Conservation (phyloP, 2,329 filamentous ascomycete genomes). For the Dactylellina cionopaga region DNA sequence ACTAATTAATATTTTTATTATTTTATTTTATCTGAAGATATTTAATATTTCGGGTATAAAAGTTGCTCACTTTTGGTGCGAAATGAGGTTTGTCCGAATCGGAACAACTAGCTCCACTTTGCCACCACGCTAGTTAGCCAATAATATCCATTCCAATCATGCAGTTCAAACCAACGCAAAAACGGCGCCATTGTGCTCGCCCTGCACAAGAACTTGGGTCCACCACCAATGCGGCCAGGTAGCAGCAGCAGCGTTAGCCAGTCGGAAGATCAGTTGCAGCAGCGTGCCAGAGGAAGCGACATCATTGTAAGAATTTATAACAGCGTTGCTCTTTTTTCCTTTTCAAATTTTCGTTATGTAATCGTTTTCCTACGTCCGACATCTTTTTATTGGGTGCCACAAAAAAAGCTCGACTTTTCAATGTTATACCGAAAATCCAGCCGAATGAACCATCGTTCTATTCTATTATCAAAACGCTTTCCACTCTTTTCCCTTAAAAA, state of each 20-base stretch:
- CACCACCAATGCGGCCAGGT: conserved; percentile 2
- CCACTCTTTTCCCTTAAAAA: no score
- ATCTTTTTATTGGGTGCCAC: no score
- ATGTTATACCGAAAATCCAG: no score
- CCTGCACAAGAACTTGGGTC: conserved; percentile 42
- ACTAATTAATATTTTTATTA: no score
- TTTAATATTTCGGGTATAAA: no score
- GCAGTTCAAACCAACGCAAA: conserved; percentile 48
- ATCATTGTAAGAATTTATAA: conserved; percentile 45
- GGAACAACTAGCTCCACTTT: conserved; percentile 21
- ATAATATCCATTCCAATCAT: conserved; percentile 11
- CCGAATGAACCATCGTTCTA: no score
- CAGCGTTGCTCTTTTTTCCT: conserved; percentile 14
- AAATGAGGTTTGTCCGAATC: no score
- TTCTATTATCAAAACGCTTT: no score
- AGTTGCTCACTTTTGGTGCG: no score
- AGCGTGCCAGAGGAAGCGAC: conserved; percentile 36
- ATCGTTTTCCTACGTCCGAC: no score
- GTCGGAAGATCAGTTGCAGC: conserved; percentile 37
- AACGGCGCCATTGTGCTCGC: conserved; percentile 46
- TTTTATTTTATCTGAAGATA: no score
- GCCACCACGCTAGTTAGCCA: conserved; percentile 30
- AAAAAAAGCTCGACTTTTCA: no score
- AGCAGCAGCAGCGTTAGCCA: conserved; percentile 9
- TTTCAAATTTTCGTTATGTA: not conserved